Conservation (phyloP, 352 stramenopile genomes). For the Phytophthora tentaculata region DNA sequence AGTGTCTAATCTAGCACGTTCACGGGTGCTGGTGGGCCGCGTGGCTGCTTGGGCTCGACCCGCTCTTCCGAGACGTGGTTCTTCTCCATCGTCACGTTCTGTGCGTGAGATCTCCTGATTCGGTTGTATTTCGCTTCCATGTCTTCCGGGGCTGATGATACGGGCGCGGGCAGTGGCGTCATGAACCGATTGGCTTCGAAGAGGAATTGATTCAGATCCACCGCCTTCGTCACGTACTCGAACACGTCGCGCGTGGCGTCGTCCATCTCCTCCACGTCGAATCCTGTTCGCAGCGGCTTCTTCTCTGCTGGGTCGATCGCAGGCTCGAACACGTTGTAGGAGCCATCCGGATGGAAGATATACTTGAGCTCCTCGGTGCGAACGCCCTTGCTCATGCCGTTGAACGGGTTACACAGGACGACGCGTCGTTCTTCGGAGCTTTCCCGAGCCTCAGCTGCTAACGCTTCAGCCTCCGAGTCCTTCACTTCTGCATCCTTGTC, state of each 20-base stretch:
- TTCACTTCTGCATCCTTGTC: conserved; percentile 24
- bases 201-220: conserved; percentile 79
- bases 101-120: conserved; percentile 16
- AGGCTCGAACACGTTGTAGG: conserved; percentile 72
- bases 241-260: conserved; percentile 50
- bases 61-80: conserved; percentile 16
- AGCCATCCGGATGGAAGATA: conserved; percentile 68
- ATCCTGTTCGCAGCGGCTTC: conserved; percentile 56
- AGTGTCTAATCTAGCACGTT: conserved; percentile 37
- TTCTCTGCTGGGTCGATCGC: conserved; percentile 58
- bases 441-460: conserved; percentile 23
- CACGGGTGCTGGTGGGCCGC: conserved; percentile 23
- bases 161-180: conserved; percentile 23
- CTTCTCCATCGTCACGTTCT: conserved; percentile 25
- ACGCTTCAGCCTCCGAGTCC: conserved; percentile 18
- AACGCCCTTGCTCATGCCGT: conserved; percentile 68
- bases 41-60: conserved; percentile 27
- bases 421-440: conserved; percentile 50
- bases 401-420: conserved; percentile 76
- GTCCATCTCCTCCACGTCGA: conserved; percentile 70
- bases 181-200: conserved; percentile 74
- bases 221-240: conserved; percentile 56
- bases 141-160: not conserved
- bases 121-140: conserved; percentile 12
- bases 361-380: conserved; percentile 77